Conservation (phyloP, 169 alveolate genomes). For the Eimeria nieschulzi region DNA sequence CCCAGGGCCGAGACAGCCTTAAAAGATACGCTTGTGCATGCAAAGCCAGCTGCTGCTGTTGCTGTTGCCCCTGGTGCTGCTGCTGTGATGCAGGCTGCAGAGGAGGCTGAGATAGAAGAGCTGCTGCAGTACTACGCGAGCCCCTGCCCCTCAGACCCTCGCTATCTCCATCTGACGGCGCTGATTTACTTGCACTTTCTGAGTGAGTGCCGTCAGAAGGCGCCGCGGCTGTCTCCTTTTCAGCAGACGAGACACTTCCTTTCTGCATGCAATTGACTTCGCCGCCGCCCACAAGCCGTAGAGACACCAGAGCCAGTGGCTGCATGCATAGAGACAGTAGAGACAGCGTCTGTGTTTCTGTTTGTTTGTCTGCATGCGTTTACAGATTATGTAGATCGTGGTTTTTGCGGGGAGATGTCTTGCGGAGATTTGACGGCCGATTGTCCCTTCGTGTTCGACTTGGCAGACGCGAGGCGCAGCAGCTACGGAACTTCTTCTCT, state of each 20-base stretch:
- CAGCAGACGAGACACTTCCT: too few species aligned
- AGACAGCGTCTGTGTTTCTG: neutral
- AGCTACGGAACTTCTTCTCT: constrained; percentile 37
- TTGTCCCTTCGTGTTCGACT: constrained; percentile 57
- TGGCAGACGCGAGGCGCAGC: constrained; percentile 36
- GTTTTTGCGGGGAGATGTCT: constrained; percentile 28
- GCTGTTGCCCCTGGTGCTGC: neutral
- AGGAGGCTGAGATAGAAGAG: constrained; percentile 65
- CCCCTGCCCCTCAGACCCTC: constrained; percentile 9
- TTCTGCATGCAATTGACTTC: too few species aligned
- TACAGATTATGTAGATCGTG: constrained; percentile 47
- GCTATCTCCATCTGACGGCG: constrained; percentile 44
- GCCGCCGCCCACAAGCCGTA: too few species aligned
- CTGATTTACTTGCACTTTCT: constrained; percentile 61
- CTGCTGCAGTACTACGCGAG: constrained; percentile 48
- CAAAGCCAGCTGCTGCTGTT: neutral
- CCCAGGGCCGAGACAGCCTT: too few species aligned
- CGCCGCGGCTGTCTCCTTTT: too few species aligned
- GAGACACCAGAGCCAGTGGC: too few species aligned
- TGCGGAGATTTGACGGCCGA: constrained; percentile 15
- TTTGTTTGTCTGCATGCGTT: neutral
- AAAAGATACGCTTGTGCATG: neutral
- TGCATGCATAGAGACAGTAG: neutral
- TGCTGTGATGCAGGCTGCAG: constrained; percentile 41
- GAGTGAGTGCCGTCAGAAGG: too few species aligned